Base-by-base conservation (phyloP, 192 early-diverging fungal species). In the Pecoramyces ruminantium region DNA sequence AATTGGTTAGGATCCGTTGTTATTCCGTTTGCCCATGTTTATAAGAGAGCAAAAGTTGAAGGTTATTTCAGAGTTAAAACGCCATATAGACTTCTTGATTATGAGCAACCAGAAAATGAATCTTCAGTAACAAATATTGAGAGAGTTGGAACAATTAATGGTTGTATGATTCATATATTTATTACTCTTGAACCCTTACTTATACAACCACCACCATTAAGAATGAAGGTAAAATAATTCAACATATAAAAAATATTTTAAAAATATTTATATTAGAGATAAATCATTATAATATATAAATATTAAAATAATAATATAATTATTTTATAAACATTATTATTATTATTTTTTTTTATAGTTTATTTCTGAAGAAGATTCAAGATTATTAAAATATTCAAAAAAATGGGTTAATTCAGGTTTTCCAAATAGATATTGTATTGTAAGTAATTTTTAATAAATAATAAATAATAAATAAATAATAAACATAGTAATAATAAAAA, bases 111-210 rank as follows among this genome's bases (percentile, higher is more conserved):
- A 21, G 42, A 51, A 29, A 77, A 79, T 18, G 82, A 82, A 14
- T 25, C 83, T 18, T 78, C 81, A 11, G 84, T 80, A 0, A 38
- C 83, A 13, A 42, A 81, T 40, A 83, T 84, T 29, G 39, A 82
- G 3, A 86, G 11, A 80, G 39, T 86, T 12, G 84, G 85, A 16
- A 29, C 30, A 9, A 87, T 29, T 11, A 39, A 30, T 80, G 84
- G 84, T 2, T 87, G 86, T 13, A 27, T 85, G 78, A 29, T 89
- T 40, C 84, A 89, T 79, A 29, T 90, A 40, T 90, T 90, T 81
- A 89, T 90, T 29, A 86, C 89, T 29, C 80, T 90, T 1, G 89
- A 90, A 28, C 89, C 89, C 34, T 84, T 86, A 4, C 80, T 90
- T 18, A 38, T 81, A 13, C 87, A 88, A 82, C 88, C 88, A 28